Conservation (phyloP, 768 basidiomycete species). For the Mycena belliarum region DNA sequence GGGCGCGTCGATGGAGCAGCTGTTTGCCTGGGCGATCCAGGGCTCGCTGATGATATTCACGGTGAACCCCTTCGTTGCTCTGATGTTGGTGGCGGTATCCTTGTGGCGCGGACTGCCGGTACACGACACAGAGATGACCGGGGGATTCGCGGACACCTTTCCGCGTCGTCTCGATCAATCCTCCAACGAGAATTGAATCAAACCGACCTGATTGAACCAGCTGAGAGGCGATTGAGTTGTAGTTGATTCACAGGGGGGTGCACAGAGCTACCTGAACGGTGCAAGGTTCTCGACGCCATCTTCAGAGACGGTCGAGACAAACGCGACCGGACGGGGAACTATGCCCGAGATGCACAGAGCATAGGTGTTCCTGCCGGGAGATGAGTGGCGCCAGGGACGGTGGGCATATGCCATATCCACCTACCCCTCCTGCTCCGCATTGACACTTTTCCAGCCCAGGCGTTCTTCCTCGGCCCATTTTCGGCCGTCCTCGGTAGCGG, state of each 20-base stretch:
- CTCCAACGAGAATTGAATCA: neutral
- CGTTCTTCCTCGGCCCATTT: slow-evolving; percentile 47
- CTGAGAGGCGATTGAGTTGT: slow-evolving; percentile 32
- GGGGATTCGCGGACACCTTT: slow-evolving; percentile 58
- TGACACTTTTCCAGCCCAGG: slow-evolving; percentile 39
- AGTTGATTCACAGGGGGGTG: neutral
- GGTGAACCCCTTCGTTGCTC: slow-evolving; percentile 64
- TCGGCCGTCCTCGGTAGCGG: slow-evolving; percentile 35
- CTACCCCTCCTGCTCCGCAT: slow-evolving; percentile 37
- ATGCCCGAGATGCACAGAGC: slow-evolving; percentile 54
- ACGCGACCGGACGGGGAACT: slow-evolving; percentile 67
- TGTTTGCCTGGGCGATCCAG: slow-evolving; percentile 60
- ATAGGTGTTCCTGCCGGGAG: slow-evolving; percentile 37
- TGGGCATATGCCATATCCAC: too few species aligned
- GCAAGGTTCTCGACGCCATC: slow-evolving; percentile 61
- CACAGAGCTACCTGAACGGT: slow-evolving; percentile 50
- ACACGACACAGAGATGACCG: slow-evolving; percentile 59
- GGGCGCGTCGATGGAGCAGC: slow-evolving; percentile 53
- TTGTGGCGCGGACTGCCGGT: slow-evolving; percentile 34
- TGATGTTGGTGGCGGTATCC: slow-evolving; percentile 70
- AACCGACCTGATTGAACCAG: slow-evolving; percentile 40
- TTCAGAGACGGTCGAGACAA: slow-evolving; percentile 61
- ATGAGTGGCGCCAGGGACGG: neutral
- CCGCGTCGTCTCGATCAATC: slow-evolving; percentile 27
- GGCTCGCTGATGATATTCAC: slow-evolving; percentile 78